Evolutionary conservation across 2,329 filamentous ascomycete genomes (phyloP).

Genomic region (Arthrinium phaeospermum): DNA sequence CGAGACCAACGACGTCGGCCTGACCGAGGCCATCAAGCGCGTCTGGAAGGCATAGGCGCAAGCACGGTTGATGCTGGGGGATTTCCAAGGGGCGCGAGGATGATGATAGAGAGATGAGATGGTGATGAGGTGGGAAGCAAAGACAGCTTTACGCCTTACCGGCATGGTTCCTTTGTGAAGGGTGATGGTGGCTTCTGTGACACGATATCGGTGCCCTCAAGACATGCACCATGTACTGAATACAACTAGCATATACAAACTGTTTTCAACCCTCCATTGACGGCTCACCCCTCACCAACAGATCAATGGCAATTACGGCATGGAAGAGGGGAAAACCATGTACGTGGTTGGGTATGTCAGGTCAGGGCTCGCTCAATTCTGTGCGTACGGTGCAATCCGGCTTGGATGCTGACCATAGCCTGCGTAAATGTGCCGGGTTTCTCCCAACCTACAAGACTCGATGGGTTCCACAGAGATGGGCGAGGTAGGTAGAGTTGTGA

Average conservation of each 20-base stretch:
- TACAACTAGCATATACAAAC: conserved; percentile 21
- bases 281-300: neutral
- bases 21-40: conserved; percentile 87
- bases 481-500: no score
- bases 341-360: neutral
- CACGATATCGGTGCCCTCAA: conserved; percentile 12
- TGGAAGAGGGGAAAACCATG: neutral
- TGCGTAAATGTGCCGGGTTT: no score
- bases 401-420: neutral
- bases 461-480: no score
- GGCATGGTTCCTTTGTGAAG: conserved; percentile 7
- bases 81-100: neutral
- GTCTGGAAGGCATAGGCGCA: conserved; percentile 78
- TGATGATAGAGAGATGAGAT: neutral
- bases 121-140: neutral
- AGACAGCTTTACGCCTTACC: neutral
- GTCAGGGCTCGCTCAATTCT: no score
- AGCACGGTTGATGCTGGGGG: neutral
- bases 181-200: conserved; percentile 6
- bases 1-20: conserved; percentile 96
- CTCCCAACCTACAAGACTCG: no score
- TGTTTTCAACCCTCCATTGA: neutral
- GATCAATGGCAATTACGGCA: no score
- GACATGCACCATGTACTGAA: conserved; percentile 20
- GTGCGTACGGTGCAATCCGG: no score